A percentile compares a stretch with the other conserved stretches of the same genome.
Conservation (phyloP, 2,329 filamentous ascomycete genomes). For the Exophiala oligosperma region DNA sequence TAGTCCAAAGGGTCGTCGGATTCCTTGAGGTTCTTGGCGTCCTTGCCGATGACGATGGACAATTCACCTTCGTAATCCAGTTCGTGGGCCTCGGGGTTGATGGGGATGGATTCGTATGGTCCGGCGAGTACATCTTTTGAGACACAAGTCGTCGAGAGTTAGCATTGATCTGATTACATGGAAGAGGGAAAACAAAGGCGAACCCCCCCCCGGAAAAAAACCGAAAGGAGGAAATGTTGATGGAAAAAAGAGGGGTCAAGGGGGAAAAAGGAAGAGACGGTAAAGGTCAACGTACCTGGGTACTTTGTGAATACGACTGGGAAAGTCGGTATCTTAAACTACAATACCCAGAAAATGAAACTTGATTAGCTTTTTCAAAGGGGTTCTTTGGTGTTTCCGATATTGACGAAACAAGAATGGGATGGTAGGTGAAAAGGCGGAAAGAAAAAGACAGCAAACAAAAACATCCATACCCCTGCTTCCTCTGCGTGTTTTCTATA, state of each 20-base stretch:
- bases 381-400: no score
- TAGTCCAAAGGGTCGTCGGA: conserved; percentile 40
- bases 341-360: neutral
- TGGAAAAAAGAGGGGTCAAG: no score
- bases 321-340: conserved; percentile 36
- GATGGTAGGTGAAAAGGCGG: neutral
- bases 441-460: no score
- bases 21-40: conserved; percentile 51
- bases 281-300: neutral
- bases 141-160: no score
- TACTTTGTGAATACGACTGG: conserved; percentile 44
- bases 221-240: no score
- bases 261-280: no score
- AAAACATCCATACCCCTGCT: conserved; percentile 16
- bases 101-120: conserved; percentile 36
- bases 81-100: conserved; percentile 41
- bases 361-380: no score
- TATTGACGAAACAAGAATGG: neutral
- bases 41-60: conserved; percentile 53
- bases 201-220: no score
- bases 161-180: no score
- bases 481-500: conserved; percentile 26
- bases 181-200: no score
- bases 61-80: conserved; percentile 23
- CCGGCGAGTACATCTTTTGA: conserved; percentile 27